A percentile compares a stretch with the other conserved stretches of the same genome.
Conservation (phyloP, 2,329 filamentous ascomycete genomes). For the Neoascochyta sp. region DNA sequence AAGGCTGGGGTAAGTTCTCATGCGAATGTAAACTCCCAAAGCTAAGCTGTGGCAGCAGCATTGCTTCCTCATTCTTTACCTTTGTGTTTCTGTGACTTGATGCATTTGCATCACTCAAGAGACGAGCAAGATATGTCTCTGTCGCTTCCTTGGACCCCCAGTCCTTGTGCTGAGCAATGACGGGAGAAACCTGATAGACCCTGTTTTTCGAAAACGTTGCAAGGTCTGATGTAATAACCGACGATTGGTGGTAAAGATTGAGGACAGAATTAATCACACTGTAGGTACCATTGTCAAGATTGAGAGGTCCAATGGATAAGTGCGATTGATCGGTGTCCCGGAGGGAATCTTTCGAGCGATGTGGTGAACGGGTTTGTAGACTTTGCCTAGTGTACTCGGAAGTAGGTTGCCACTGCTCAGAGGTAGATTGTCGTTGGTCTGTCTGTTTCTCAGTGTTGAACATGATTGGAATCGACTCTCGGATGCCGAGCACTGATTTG, state of each 20-base stretch:
- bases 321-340: no score
- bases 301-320: no score
- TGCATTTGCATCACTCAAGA: constrained; percentile 40
- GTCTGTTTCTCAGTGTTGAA: constrained; percentile 47
- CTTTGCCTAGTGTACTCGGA: no score
- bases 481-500: constrained; percentile 49
- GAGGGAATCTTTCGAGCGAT: no score
- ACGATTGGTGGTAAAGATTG: constrained; percentile 40
- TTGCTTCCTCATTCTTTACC: constrained; percentile 4
- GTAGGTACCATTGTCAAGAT: constrained; percentile 43
- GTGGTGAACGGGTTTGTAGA: no score
- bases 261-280: constrained; percentile 42
- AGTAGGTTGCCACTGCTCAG: constrained; percentile 8
- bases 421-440: constrained; percentile 16
- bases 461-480: constrained; percentile 56
- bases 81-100: constrained; percentile 9
- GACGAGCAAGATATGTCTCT: constrained; percentile 53
- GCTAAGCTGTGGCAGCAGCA: constrained; percentile 5
- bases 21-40: constrained; percentile 7
- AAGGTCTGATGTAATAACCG: constrained; percentile 38
- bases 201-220: constrained; percentile 41
- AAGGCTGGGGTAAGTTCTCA: constrained; percentile 15
- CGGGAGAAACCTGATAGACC: constrained; percentile 48
- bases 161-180: constrained; percentile 51
- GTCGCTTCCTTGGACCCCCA: constrained; percentile 55